phyloP scores from a whole-genome alignment of 2,329 filamentous ascomycete genomes.

The Trichoderma aggressivum region DNA sequence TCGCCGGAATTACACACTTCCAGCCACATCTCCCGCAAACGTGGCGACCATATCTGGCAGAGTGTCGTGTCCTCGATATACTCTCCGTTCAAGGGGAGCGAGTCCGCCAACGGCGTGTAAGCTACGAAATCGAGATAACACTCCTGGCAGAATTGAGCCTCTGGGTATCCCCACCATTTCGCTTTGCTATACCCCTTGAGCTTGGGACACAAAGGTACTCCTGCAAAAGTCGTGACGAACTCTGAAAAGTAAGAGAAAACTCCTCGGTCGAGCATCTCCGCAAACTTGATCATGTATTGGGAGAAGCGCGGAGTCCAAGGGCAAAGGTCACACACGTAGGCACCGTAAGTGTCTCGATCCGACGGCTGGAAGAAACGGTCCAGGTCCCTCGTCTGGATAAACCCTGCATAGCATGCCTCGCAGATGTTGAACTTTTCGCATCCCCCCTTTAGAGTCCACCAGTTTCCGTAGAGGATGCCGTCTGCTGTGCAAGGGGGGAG shows the following conservation, averaged over 20 bases:
- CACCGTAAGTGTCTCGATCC: constrained; percentile 17
- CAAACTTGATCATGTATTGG: constrained; percentile 26
- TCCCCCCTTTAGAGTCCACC: constrained; percentile 30
- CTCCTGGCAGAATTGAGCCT: constrained; percentile 33
- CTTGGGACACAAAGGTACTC: constrained; percentile 28
- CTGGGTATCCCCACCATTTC: constrained; percentile 36
- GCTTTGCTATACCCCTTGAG: constrained; percentile 23
- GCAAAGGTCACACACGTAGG: constrained; percentile 32
- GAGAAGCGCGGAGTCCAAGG: constrained; percentile 25
- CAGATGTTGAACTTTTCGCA: constrained; percentile 29
- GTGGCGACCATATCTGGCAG: constrained; percentile 38
- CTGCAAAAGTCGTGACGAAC: constrained; percentile 30
- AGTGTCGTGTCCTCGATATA: constrained; percentile 27
- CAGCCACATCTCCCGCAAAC: constrained; percentile 36
- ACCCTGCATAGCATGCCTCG: constrained; percentile 33
- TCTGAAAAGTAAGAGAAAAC: constrained; percentile 30
- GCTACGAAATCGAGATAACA: constrained; percentile 34
- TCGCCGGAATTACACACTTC: constrained; percentile 28
- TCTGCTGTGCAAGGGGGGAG: constrained; percentile 27
- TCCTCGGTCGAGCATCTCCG: constrained; percentile 31
- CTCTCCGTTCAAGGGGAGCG: constrained; percentile 27
- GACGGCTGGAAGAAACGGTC: constrained; percentile 29
- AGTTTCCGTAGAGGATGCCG: constrained; percentile 31
- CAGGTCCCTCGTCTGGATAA: constrained; percentile 28
- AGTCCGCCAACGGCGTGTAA: constrained; percentile 27